Evolutionary conservation across 2,329 filamentous ascomycete genomes (phyloP).

Genomic region (Juglanconis juglandina): DNA sequence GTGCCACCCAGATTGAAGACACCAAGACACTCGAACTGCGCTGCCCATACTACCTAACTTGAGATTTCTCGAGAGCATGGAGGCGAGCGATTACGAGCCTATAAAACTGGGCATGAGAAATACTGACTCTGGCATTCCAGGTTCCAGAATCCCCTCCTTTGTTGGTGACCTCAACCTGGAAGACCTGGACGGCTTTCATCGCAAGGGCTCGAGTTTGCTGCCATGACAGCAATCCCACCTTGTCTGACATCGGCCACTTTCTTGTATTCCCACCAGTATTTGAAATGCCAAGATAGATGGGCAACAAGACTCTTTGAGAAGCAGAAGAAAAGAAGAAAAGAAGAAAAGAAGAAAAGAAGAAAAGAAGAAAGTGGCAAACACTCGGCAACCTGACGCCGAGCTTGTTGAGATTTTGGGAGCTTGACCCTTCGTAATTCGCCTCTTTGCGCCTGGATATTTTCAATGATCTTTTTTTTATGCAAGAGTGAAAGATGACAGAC

Average conservation of each 20-base stretch:
- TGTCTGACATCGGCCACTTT: background rate
- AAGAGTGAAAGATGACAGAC: no score
- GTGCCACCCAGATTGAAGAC: no score
- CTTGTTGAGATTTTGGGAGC: background rate
- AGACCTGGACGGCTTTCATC: conserved; percentile 3
- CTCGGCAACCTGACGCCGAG: background rate
- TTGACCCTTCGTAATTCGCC: background rate
- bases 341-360: background rate
- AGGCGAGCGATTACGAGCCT: conserved; percentile 5
- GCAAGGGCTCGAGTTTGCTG: conserved; percentile 8
- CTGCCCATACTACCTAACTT: no score
- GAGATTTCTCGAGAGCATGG: background rate
- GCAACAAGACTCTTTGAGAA: background rate
- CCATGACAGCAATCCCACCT: background rate
- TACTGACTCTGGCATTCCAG: background rate
- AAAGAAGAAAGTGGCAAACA: background rate
- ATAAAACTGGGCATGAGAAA: background rate
- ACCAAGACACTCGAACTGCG: no score
- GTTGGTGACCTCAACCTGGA: background rate
- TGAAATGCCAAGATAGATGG: conserved; percentile 11
- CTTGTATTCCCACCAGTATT: background rate
- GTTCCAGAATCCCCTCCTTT: background rate
- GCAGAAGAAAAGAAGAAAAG: background rate
- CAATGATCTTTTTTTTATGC: no score
- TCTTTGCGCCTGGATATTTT: background rate